Evolutionary conservation across 148 eudicot species (phyloP), one percentile per base, ranked within the genome.

Genomic region (Agrostemma githago): DNA sequence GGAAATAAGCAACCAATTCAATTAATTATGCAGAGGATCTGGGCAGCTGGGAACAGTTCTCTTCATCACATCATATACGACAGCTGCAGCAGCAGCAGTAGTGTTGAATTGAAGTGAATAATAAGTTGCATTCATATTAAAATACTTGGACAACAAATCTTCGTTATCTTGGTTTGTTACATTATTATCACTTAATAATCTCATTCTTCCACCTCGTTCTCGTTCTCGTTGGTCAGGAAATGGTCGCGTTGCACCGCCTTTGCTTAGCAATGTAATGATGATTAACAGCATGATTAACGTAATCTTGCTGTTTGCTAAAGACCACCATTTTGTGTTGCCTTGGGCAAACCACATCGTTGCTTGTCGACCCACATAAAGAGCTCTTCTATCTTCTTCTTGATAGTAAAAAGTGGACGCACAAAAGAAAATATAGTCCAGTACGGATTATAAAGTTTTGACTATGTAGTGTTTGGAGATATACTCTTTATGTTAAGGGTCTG

Each of bases 31-130:
- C 43, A 79, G 75, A 82, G 89, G 91, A 88, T 92, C 97, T 77
- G 96, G 96, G 85, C 97, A 88, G 76, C 95, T 92, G 53, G 97
- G 92, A 8, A 92, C 88, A 53, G 62, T 83, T 80, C 97, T 66
- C 70, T 89, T 87, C 75, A 60, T 87, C 75, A 60, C 62, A 2
- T 87, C 88, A 56, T 77, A 58, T 34, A 83, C 70, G 0, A 9
- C 37, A 5, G 48, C 8, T 16, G 8, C 34, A 10, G 34, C 34
- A 26, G 34, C 34, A 26, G 8, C 37, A 5, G 48, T 8, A 34
- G 8, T 43, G n/a, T 60, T 76, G 51, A 59, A 68, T 19, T 68
- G 56, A 0, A 57, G 5, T 38, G 71, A 68, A 9, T 66, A 57
- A 14, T 66, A 57, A 14, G 56, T 46, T 48, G 73, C 68, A n/a